Evolutionary conservation across 176 grass and related monocot genomes (phyloP), one percentile per base, ranked within the genome.

Genomic region (Cocos nucifera): DNA sequence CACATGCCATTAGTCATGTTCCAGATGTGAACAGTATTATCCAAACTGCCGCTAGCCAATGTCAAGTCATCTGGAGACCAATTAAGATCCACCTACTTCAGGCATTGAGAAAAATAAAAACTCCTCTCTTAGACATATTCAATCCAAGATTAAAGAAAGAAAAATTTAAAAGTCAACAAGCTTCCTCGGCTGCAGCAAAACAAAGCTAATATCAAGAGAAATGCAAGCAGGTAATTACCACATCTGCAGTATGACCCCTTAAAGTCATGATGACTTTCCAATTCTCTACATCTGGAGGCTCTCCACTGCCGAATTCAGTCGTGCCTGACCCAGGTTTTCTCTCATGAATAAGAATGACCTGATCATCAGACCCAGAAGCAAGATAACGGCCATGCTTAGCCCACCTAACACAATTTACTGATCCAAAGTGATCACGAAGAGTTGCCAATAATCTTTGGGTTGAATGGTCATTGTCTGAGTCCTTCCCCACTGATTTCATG

Each of bases 321-420:
- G 87, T 89, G 49, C 87, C 93, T 19, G 87, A 88, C 57, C 93
- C 93, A 75, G 93, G 80, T 79, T 92, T 98, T 72, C 66, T 79
- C 61, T 98, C 93, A 61, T 98, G 87, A 80, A 98, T 88, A 57
- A 86, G 76, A 59, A 98, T 98, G 63, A 85, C 85, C n/a, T 92
- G 93, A 78, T 98, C 93, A 39, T 98, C 93, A 54, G 93, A 98
- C 58, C 93, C 93, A 63, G 93, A 98, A 71, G 93, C 93, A 62
- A 98, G 93, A 60, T 72, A 83, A 26, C 82, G 71, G 17, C 93
- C 79, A 78, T 98, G 84, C 70, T 83, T 87, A 61, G 84, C 84
- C 93, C 93, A 98, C 76, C 88, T 92, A 57, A 98, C 93, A 50
- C 93, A 98, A 69, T 98, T 98, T 50, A 98, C 93, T 25, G 93